phyloP scores from a whole-genome alignment of 108 stramenopile species.

The Aurantiochytrium sp. region DNA sequence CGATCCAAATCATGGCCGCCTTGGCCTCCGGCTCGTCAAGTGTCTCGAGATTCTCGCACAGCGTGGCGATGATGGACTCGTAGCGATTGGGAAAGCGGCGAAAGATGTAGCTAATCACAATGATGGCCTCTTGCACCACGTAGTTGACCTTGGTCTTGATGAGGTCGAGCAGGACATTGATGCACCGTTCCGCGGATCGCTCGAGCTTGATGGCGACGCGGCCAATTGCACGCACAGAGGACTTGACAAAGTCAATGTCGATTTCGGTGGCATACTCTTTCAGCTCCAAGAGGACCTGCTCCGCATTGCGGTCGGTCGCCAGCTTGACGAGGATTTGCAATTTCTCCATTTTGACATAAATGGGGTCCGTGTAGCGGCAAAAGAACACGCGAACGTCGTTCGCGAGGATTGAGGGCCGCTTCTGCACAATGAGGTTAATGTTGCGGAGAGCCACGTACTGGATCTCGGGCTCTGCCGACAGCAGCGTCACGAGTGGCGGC shows the following conservation, averaged over 20 bases:
- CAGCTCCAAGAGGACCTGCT: slow-evolving; percentile 82
- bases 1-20: slow-evolving; percentile 98
- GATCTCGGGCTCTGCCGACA: slow-evolving; percentile 87
- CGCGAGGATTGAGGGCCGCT: slow-evolving; percentile 83
- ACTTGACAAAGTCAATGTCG: slow-evolving; percentile 97
- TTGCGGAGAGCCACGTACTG: slow-evolving; percentile 98
- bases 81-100: slow-evolving; percentile 98
- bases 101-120: slow-evolving; percentile 99
- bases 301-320: slow-evolving; percentile 87
- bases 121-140: slow-evolving; percentile 95
- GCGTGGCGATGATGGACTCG: slow-evolving; percentile 90
- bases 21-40: slow-evolving; percentile 98
- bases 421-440: slow-evolving; percentile 98
- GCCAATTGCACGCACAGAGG: slow-evolving; percentile 93
- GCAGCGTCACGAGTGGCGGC: slow-evolving; percentile 96
- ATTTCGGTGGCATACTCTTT: slow-evolving; percentile 98
- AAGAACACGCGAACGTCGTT: slow-evolving; percentile 99
- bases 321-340: slow-evolving; percentile 98
- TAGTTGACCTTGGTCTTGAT: slow-evolving; percentile 99
- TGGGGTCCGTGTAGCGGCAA: slow-evolving; percentile 99
- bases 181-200: slow-evolving; percentile 93
- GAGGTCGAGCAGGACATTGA: slow-evolving; percentile 91
- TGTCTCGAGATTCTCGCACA: slow-evolving; percentile 96
- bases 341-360: slow-evolving; percentile 99
- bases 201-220: slow-evolving; percentile 97